Base-by-base conservation (phyloP, 805 yeast genomes). In the Sugiyamaella mastotermitis region DNA sequence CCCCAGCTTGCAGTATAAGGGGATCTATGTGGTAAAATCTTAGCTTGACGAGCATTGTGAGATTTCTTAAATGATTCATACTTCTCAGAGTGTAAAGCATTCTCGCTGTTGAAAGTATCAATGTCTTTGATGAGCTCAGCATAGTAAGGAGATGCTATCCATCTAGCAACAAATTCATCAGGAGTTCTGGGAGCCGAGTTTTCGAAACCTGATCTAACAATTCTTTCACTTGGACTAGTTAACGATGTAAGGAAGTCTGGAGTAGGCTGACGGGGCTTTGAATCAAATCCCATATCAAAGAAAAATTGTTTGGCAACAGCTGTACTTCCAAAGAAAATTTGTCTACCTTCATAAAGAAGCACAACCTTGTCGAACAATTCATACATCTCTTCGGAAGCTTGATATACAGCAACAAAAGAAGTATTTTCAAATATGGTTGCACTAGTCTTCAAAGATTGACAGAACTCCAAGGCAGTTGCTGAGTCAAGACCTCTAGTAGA, bases 401-500 rank as follows among this genome's bases (percentile, higher is more conserved):
- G 79, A 50, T 74, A 73, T 31, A 80, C 75, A 25, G 84, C 79
- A 42, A 80, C 71, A 38, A 78, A 57, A 5, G 81, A 74, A 4
- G 81, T 67, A n/a, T 68, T 64, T 10, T 68, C 65, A 31, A 65
- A 51, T 23, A 76, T 58, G 11, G 44, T 51, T 11, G 82, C 77
- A 3, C 77, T 66, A 1, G 76, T 64, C 54, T 72, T 76, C 48
- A 78, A 64, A 18, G 79, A 77, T 47, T 71, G 63, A 42, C 74
- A 67, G 50, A 78, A 78, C 52, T 77, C 82, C 51, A 75, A 63
- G 23, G 84, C 84, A 33, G 83, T 77, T 19, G 83, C 82, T 7
- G 83, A 65, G 61, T 78, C 84, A 49, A 78, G 69, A 56, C 83
- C 84, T 65, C 84, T 73, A 16, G 83, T 78, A 10, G 82, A 72